Evolutionary conservation across 2,329 filamentous ascomycete species (phyloP).

Genomic region (Trichoderma breve): DNA sequence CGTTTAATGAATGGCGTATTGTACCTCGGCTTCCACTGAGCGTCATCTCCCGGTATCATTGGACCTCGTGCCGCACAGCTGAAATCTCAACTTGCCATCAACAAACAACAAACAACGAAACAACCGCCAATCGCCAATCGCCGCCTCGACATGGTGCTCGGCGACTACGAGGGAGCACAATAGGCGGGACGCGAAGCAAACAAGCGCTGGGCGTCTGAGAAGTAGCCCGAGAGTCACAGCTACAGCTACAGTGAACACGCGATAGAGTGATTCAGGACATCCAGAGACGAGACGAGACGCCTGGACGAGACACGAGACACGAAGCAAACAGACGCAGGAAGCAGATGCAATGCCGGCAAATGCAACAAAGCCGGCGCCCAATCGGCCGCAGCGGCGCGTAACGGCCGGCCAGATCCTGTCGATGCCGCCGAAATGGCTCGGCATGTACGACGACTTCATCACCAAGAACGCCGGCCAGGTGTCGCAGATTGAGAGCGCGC

Average conservation of each 20-base stretch:
- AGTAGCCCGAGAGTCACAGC: not conserved
- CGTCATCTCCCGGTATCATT: constrained; percentile 6
- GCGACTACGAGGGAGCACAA: not conserved
- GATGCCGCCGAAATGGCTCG: constrained; percentile 63
- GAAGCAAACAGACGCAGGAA: not conserved
- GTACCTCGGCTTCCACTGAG: constrained; percentile 13
- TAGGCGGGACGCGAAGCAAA: not conserved
- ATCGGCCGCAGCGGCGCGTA: constrained; percentile 21
- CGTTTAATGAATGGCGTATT: not conserved
- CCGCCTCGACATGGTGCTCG: constrained; percentile 5
- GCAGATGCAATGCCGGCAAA: constrained; percentile 12
- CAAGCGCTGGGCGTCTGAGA: not conserved
- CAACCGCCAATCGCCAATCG: not conserved
- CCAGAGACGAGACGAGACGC: not conserved
- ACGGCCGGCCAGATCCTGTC: constrained; percentile 45
- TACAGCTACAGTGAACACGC: not conserved
- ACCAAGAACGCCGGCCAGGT: constrained; percentile 92
- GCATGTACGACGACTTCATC: constrained; percentile 84
- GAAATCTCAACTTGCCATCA: constrained; percentile 1
- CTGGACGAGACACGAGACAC: not conserved
- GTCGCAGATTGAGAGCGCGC: constrained; percentile 88
- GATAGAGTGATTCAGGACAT: not conserved
- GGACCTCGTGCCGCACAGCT: constrained; percentile 11
- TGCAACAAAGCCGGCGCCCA: constrained; percentile 13
- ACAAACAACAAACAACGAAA: not conserved